A percentile compares a stretch with the other conserved stretches of the same genome.
phyloP scores from a whole-genome alignment of 2,329 filamentous ascomycete species.

The Fusarium nurragi region DNA sequence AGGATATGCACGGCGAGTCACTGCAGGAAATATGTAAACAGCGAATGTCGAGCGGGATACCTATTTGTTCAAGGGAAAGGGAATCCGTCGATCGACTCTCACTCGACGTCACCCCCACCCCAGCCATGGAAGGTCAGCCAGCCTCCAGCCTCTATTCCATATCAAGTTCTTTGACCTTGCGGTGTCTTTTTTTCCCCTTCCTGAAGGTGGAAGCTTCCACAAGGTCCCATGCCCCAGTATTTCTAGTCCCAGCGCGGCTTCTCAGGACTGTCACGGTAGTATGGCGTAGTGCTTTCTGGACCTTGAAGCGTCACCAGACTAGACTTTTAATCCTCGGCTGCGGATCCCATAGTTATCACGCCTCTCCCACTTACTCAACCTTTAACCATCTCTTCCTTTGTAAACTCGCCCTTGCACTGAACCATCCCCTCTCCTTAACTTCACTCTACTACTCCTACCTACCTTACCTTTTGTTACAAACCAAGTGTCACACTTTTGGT shows the following conservation, averaged over 20 bases:
- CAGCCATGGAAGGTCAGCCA: not conserved
- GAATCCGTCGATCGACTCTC: constrained; percentile 35
- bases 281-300: constrained; percentile 27
- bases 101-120: constrained; percentile 42
- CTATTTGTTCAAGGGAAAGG: constrained; percentile 2
- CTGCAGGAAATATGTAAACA: not conserved
- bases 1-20: not conserved
- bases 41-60: not conserved
- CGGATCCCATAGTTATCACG: constrained; percentile 24
- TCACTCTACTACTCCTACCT: not conserved
- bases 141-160: constrained; percentile 23
- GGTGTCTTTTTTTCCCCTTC: constrained; percentile 3
- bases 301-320: constrained; percentile 40
- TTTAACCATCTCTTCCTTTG: constrained; percentile 30
- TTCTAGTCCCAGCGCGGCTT: constrained; percentile 28
- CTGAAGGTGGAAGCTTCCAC: constrained; percentile 46
- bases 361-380: not conserved
- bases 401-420: constrained; percentile 36
- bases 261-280: constrained; percentile 26
- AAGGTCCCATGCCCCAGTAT: constrained; percentile 47
- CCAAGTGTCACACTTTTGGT: constrained; percentile 13
- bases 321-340: constrained; percentile 26
- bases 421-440: constrained; percentile 16
- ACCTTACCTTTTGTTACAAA: not conserved
- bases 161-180: constrained; percentile 28